Conservation (phyloP, 805 yeast species). For the Pichia membranifaciens region DNA sequence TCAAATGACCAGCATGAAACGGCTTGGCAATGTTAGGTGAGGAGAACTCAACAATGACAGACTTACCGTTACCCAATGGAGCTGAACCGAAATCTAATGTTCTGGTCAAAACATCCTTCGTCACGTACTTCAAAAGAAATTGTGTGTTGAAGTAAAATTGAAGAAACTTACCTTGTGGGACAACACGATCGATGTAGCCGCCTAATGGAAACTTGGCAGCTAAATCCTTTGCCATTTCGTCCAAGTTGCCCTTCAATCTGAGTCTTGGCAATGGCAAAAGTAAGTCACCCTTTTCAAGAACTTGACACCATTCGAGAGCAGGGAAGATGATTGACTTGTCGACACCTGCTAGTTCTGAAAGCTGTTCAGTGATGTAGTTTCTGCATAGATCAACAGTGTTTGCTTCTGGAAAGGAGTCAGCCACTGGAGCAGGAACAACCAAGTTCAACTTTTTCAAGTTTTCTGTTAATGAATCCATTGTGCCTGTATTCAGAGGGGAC, state of each 20-base stretch:
- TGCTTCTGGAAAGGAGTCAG: slow-evolving; percentile 65
- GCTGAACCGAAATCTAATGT: slow-evolving; percentile 63
- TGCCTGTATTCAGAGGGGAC: slow-evolving; percentile 7
- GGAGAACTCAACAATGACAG: slow-evolving; percentile 78
- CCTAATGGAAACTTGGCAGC: slow-evolving; percentile 71
- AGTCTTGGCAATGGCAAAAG: slow-evolving; percentile 88
- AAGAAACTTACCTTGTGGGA: slow-evolving; percentile 82
- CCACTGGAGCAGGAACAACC: slow-evolving; percentile 37
- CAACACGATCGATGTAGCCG: slow-evolving; percentile 60
- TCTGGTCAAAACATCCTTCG: slow-evolving; percentile 62
- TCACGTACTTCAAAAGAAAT: slow-evolving; percentile 60
- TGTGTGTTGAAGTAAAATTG: slow-evolving; percentile 78
- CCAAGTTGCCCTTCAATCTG: slow-evolving; percentile 80
- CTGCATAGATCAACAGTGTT: slow-evolving; percentile 86
- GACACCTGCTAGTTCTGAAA: slow-evolving; percentile 68
- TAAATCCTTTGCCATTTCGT: slow-evolving; percentile 69
- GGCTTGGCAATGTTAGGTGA: slow-evolving; percentile 99
- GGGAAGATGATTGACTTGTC: slow-evolving; percentile 65
- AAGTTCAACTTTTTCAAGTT: slow-evolving; percentile 25
- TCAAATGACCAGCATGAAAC: slow-evolving; percentile 98
- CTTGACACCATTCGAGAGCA: slow-evolving; percentile 81
- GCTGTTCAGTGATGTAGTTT: slow-evolving; percentile 78
- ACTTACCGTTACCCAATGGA: slow-evolving; percentile 69
- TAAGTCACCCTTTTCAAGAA: slow-evolving; percentile 88
- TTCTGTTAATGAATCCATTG: slow-evolving; percentile 19